A percentile compares a stretch with the other conserved stretches of the same genome.
These are phyloP conservation scores for Fusarium brachygibbosum DNA, from an alignment of 2,329 filamentous ascomycete genomes.

Conservation along the genomic window DNA sequence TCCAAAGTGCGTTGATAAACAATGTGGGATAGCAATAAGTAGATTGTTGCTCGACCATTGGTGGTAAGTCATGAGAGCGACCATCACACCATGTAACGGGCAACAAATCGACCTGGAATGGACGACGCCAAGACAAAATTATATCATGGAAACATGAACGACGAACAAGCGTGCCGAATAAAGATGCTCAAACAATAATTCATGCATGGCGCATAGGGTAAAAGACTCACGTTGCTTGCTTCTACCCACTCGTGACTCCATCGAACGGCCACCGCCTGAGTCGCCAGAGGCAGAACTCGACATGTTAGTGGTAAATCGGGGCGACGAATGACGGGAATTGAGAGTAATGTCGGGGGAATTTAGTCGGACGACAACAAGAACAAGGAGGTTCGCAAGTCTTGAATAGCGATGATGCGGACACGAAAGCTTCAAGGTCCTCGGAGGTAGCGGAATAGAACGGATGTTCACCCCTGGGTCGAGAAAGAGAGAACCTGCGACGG, in stretches of 20 bases:
- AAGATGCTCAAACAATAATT: neutral
- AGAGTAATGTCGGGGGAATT: conserved; percentile 28
- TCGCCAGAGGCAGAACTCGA: conserved; percentile 55
- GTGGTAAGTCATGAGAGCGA: conserved; percentile 22
- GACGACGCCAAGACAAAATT: conserved; percentile 12
- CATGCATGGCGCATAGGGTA: conserved; percentile 22
- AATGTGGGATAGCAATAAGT: conserved; percentile 1
- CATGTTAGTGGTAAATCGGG: conserved; percentile 49
- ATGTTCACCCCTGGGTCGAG: conserved; percentile 46
- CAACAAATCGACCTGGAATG: conserved; percentile 8
- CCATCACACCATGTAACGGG: conserved; percentile 19
- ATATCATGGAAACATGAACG: conserved; percentile 1
- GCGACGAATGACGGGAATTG: conserved; percentile 38
- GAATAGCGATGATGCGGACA: conserved; percentile 30
- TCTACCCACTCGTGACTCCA: conserved; percentile 82
- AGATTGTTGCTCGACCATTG: conserved; percentile 10
- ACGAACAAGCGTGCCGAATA: neutral
- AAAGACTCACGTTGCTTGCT: conserved; percentile 82
- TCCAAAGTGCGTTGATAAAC: conserved; percentile 12
- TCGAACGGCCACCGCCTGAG: conserved; percentile 62
- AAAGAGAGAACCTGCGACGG: conserved; percentile 49
- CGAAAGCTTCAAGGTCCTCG: conserved; percentile 36
- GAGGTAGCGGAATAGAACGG: conserved; percentile 44
- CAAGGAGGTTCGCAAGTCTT: conserved; percentile 27
- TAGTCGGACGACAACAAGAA: conserved; percentile 31